A percentile compares a stretch with the other conserved stretches of the same genome.
These are phyloP conservation scores for Metschnikowia reukaufii DNA, from an alignment of 805 yeast species.

Conservation along the genomic window DNA sequence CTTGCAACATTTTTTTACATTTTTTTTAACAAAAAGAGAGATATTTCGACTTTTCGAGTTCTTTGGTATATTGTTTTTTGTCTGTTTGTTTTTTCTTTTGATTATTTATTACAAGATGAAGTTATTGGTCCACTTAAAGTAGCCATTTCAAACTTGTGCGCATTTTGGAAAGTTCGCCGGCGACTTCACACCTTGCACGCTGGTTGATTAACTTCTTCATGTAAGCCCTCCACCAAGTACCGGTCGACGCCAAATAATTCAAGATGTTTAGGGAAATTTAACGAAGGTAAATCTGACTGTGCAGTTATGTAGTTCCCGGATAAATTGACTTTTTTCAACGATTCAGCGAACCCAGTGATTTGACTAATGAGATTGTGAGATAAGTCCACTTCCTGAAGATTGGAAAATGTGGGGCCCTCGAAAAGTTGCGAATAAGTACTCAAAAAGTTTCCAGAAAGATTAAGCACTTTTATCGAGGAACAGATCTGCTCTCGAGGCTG, in stretches of 20 bases:
- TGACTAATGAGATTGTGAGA: conserved; percentile 25
- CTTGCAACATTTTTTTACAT: too few species aligned
- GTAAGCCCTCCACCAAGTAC: not conserved
- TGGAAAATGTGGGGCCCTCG: conserved; percentile 12
- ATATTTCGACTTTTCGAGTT: not conserved
- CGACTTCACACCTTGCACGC: conserved; percentile 1
- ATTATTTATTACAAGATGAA: too few species aligned
- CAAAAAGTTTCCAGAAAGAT: conserved; percentile 30
- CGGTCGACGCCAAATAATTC: conserved; percentile 8
- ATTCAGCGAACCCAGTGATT: conserved; percentile 18
- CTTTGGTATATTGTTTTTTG: too few species aligned
- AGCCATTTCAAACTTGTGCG: not conserved
- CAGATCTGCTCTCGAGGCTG: not conserved
- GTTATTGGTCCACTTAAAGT: too few species aligned
- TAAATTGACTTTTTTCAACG: conserved; percentile 20
- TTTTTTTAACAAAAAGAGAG: too few species aligned
- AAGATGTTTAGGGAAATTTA: conserved; percentile 1
- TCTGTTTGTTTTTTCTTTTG: too few species aligned
- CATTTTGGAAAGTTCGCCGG: not conserved
- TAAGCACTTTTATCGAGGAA: conserved; percentile 14
- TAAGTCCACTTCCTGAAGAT: conserved; percentile 22
- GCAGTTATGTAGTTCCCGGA: conserved; percentile 22
- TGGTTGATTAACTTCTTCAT: not conserved
- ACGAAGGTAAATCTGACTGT: not conserved
- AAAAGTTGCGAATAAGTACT: conserved; percentile 9